phyloP scores from a whole-genome alignment of 2,329 filamentous ascomycete species.

The Clarireedia paspali region DNA sequence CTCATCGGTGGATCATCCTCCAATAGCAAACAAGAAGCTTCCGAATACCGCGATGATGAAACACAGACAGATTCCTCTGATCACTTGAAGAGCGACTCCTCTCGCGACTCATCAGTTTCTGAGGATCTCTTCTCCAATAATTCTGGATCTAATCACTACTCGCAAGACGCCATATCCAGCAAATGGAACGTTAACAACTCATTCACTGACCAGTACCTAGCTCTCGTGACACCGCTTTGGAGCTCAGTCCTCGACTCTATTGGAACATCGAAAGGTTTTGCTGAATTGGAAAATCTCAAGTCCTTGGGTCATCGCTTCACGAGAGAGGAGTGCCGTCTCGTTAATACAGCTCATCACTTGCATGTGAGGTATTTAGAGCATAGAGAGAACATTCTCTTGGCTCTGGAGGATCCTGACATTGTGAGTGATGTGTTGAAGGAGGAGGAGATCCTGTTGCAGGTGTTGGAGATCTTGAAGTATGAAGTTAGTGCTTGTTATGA shows the following conservation, averaged over 20 bases:
- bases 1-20: not conserved
- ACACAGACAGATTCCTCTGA: no score
- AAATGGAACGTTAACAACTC: not conserved
- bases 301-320: not conserved
- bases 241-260: not conserved
- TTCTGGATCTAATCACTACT: not conserved
- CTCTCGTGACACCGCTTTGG: not conserved
- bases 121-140: not conserved
- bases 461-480: not conserved
- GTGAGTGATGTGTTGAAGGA: not conserved
- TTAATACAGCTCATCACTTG: not conserved
- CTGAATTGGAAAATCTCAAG: not conserved
- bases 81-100: no score
- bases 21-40: no score
- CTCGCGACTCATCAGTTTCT: not conserved
- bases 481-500: not conserved
- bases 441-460: not conserved
- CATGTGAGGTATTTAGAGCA: not conserved
- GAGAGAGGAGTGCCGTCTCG: not conserved
- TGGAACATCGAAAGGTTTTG: not conserved
- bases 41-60: no score
- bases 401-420: not conserved
- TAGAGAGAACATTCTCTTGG: not conserved
- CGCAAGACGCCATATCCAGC: not conserved
- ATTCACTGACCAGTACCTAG: not conserved